Evolutionary conservation across 768 basidiomycete genomes (phyloP).

Genomic region (Fistulinella prunicolor): DNA sequence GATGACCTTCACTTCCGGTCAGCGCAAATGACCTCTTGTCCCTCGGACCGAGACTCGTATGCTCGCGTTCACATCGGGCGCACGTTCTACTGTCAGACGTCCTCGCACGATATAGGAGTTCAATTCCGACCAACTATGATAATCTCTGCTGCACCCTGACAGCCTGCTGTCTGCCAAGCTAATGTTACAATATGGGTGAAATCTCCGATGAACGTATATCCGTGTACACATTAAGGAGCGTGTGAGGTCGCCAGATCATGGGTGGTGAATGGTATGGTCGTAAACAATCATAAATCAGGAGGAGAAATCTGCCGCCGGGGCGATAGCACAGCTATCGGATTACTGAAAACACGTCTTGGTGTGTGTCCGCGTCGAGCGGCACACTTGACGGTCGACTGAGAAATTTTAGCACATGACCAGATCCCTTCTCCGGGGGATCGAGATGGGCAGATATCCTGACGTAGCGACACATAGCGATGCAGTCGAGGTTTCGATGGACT

Average conservation of each 20-base stretch:
- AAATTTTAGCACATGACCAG: slow-evolving; percentile 34
- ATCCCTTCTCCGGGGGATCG: slow-evolving; percentile 10
- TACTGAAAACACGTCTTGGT: slow-evolving; percentile 23
- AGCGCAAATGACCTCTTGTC: not conserved
- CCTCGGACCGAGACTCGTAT: not conserved
- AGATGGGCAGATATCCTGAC: slow-evolving; percentile 3
- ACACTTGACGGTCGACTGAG: slow-evolving; percentile 24
- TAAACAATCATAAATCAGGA: slow-evolving; percentile 10
- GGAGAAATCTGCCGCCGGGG: slow-evolving; percentile 4
- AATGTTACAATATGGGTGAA: slow-evolving; percentile 16
- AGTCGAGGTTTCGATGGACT: slow-evolving; percentile 7
- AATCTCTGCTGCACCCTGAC: slow-evolving; percentile 2
- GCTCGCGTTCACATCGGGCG: too few species aligned
- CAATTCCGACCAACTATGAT: slow-evolving; percentile 6
- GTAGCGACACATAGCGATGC: slow-evolving; percentile 11
- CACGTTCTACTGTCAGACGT: too few species aligned
- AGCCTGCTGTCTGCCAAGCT: slow-evolving; percentile 16
- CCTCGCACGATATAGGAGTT: not conserved
- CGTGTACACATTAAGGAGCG: slow-evolving; percentile 14
- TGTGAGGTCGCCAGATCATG: slow-evolving; percentile 4
- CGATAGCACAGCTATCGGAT: slow-evolving; percentile 13
- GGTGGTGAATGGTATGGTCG: not conserved
- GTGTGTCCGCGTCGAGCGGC: slow-evolving; percentile 23
- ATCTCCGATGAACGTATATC: slow-evolving; percentile 1
- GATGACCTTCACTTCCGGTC: slow-evolving; percentile 3